Percentiles rank a stretch among this genome's conserved stretches.
phyloP scores from a whole-genome alignment of 2,329 filamentous ascomycete genomes.

The Hyphodiscus sp. region DNA sequence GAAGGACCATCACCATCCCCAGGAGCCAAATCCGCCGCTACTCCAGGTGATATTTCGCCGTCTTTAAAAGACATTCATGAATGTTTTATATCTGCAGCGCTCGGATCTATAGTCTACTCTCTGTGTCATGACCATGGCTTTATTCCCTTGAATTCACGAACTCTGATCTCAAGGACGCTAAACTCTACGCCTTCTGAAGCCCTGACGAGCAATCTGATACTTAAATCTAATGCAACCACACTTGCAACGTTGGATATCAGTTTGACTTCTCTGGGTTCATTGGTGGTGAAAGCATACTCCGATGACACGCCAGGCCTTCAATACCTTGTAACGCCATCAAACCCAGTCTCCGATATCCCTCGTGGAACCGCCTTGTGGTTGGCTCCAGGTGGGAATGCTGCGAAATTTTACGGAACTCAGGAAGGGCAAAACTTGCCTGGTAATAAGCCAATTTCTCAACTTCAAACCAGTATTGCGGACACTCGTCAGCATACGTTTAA shows the following conservation, averaged over 20 bases:
- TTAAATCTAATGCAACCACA: slow-evolving; percentile 13
- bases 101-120: slow-evolving; percentile 26
- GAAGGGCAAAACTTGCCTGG: slow-evolving; percentile 18
- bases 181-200: slow-evolving; percentile 2
- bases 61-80: slow-evolving; percentile 28
- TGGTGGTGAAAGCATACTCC: slow-evolving; percentile 28
- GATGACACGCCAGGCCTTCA: slow-evolving; percentile 23
- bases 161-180: slow-evolving; percentile 21
- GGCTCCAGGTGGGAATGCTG: slow-evolving; percentile 28
- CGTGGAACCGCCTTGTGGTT: slow-evolving; percentile 26
- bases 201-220: slow-evolving; percentile 1
- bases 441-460: slow-evolving; percentile 13
- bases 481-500: slow-evolving; percentile 12
- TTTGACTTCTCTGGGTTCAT: slow-evolving; percentile 27
- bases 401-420: slow-evolving; percentile 22
- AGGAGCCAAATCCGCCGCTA: slow-evolving; percentile 15
- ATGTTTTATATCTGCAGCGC: slow-evolving; percentile 29
- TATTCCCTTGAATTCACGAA: slow-evolving; percentile 30
- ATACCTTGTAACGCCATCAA: slow-evolving; percentile 10
- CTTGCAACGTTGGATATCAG: slow-evolving; percentile 29
- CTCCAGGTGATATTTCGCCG: slow-evolving; percentile 10
- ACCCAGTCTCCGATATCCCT: slow-evolving; percentile 5
- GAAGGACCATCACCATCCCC: slow-evolving; percentile 21
- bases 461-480: slow-evolving; percentile 15
- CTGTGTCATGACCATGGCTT: slow-evolving; percentile 28